phyloP scores from a whole-genome alignment of 2,329 filamentous ascomycete genomes.

The Xylaria sp. region DNA sequence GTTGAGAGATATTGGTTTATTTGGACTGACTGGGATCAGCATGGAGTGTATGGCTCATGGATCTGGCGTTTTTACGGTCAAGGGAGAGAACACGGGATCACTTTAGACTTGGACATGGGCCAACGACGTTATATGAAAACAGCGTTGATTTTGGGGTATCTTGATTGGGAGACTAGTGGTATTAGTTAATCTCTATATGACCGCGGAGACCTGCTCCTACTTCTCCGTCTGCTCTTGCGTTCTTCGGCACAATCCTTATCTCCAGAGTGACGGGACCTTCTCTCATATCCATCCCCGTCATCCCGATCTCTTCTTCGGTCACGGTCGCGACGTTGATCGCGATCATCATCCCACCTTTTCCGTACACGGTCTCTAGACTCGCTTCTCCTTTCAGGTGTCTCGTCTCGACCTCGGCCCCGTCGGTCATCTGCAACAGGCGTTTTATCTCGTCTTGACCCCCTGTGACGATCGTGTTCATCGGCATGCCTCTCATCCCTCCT shows the following conservation, averaged over 20 bases:
- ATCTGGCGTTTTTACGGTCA: slow-evolving; percentile 10
- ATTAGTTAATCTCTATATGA: slow-evolving; percentile 28
- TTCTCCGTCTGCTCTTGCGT: slow-evolving; percentile 37
- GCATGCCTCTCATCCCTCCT: slow-evolving; percentile 33
- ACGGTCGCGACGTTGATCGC: slow-evolving; percentile 26
- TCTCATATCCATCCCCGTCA: slow-evolving; percentile 26
- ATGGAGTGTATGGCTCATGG: slow-evolving; percentile 19
- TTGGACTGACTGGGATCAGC: slow-evolving; percentile 9
- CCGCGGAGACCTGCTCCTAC: slow-evolving; percentile 49
- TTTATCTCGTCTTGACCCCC: slow-evolving; percentile 44
- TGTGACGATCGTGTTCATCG: slow-evolving; percentile 29
- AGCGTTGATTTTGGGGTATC: slow-evolving; percentile 21
- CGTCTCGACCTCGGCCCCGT: slow-evolving; percentile 31
- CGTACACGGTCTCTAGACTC: slow-evolving; percentile 37
- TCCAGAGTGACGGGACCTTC: slow-evolving; percentile 18
- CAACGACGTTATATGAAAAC: slow-evolving; percentile 16
- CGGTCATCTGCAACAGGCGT: slow-evolving; percentile 32
- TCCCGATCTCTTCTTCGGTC: slow-evolving; percentile 27
- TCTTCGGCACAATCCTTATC: slow-evolving; percentile 32
- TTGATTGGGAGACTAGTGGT: slow-evolving; percentile 21
- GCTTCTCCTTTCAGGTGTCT: slow-evolving; percentile 32
- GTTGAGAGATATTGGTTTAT: slow-evolving; percentile 8
- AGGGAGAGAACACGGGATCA: slow-evolving; percentile 12
- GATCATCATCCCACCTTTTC: slow-evolving; percentile 36
- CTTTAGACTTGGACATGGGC: slow-evolving; percentile 20